Conservation (phyloP, 164 flowering plant species). For the Tinospora cordifolia region DNA sequence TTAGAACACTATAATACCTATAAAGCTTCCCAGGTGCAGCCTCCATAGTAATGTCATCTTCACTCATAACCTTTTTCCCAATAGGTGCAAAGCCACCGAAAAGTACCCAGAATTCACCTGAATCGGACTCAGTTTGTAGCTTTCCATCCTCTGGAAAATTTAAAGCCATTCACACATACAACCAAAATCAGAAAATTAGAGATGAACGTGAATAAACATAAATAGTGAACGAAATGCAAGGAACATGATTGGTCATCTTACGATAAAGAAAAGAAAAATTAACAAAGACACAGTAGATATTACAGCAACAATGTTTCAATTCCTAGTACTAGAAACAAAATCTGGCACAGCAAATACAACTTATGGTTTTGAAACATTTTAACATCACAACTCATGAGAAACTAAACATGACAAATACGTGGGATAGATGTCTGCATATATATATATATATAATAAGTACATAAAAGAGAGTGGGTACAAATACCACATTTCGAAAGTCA, state of each 20-base stretch:
- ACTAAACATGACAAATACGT: background rate
- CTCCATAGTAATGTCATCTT: slow-evolving; percentile 84
- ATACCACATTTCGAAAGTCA: background rate
- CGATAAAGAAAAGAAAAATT: background rate
- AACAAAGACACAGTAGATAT: background rate
- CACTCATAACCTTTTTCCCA: slow-evolving; percentile 68
- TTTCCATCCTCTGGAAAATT: slow-evolving; percentile 80
- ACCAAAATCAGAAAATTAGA: background rate
- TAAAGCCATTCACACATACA: slow-evolving; percentile 9
- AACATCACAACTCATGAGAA: too few relatives aligned
- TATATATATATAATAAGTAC: background rate
- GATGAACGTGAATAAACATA: background rate
- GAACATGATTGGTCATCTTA: background rate
- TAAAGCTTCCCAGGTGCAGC: slow-evolving; percentile 69
- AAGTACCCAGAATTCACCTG: slow-evolving; percentile 97
- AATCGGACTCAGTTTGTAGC: slow-evolving; percentile 81
- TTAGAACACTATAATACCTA: slow-evolving; percentile 39
- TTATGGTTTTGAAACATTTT: background rate
- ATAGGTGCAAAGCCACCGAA: slow-evolving; percentile 99
- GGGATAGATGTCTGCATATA: background rate
- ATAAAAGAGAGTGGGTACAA: background rate
- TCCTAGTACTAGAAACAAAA: background rate
- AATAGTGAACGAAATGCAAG: background rate
- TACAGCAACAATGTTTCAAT: background rate
- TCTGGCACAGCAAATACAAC: background rate